These are phyloP conservation scores for Pythium guiyangense DNA, from an alignment of 352 stramenopile genomes.

Conservation along the genomic window DNA sequence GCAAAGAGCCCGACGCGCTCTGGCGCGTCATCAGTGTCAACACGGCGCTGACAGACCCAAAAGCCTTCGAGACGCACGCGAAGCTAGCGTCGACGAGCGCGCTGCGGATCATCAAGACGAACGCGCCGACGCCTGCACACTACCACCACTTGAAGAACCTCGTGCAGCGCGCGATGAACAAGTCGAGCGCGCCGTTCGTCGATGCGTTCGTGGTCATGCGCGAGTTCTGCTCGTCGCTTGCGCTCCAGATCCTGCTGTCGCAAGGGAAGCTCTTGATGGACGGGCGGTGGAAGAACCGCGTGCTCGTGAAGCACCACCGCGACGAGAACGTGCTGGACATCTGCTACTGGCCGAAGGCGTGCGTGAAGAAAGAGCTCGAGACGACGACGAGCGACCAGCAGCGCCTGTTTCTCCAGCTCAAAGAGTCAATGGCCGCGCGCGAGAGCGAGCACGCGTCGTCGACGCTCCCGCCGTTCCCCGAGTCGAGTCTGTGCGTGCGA, in stretches of 20 bases:
- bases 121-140: slow-evolving; percentile 58
- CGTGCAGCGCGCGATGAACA: slow-evolving; percentile 83
- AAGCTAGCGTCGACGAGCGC: slow-evolving; percentile 55
- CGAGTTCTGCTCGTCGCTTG: slow-evolving; percentile 77
- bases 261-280: slow-evolving; percentile 79
- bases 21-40: slow-evolving; percentile 84
- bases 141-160: slow-evolving; percentile 85
- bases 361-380: slow-evolving; percentile 47
- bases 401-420: slow-evolving; percentile 50
- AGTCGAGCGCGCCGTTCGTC: slow-evolving; percentile 72
- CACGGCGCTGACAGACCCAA: slow-evolving; percentile 58
- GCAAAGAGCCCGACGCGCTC: slow-evolving; percentile 65
- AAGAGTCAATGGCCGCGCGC: slow-evolving; percentile 25
- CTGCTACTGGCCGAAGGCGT: slow-evolving; percentile 80
- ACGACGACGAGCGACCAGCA: slow-evolving; percentile 59
- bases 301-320: slow-evolving; percentile 75
- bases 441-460: slow-evolving; percentile 11
- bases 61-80: slow-evolving; percentile 50
- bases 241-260: slow-evolving; percentile 68
- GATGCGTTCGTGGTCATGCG: slow-evolving; percentile 80
- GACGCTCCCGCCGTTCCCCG: slow-evolving; percentile 37
- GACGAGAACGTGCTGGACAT: slow-evolving; percentile 77
- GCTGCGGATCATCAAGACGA: slow-evolving; percentile 75
- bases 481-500: slow-evolving; percentile 68
- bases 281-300: slow-evolving; percentile 71